Evolutionary conservation across 2,329 filamentous ascomycete genomes (phyloP).

Genomic region (Trichophaea hybrida): DNA sequence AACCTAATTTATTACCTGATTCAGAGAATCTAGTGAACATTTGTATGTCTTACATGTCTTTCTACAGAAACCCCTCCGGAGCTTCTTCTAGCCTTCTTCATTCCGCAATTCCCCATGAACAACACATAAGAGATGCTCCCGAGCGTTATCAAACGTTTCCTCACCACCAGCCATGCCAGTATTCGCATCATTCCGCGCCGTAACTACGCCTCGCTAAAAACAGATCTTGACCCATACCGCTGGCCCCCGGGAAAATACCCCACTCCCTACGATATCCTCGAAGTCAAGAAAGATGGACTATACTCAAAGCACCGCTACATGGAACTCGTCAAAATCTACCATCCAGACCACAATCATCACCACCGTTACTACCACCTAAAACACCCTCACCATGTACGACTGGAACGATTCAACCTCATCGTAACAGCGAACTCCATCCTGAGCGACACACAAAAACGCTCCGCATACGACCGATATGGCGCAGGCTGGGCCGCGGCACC

Average conservation of each 20-base stretch:
- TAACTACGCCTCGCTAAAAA: conserved; percentile 4
- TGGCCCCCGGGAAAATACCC: conserved; percentile 36
- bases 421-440: conserved; percentile 80
- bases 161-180: too few relatives aligned
- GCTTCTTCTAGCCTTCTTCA: too few relatives aligned
- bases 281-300: conserved; percentile 41
- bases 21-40: too few relatives aligned
- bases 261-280: conserved; percentile 84
- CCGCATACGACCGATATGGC: conserved; percentile 68
- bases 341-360: conserved; percentile 53
- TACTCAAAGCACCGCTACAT: conserved; percentile 81
- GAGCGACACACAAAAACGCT: conserved; percentile 62
- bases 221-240: not conserved
- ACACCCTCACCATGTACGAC: conserved; percentile 44
- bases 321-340: conserved; percentile 86
- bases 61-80: too few relatives aligned
- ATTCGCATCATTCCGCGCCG: not conserved
- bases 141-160: too few relatives aligned
- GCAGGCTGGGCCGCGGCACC: conserved; percentile 50
- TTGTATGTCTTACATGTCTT: too few relatives aligned
- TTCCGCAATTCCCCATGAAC: too few relatives aligned
- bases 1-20: too few relatives aligned
- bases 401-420: conserved; percentile 83
- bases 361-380: conserved; percentile 32
- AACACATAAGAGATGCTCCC: too few relatives aligned